Percentiles rank a stretch among this genome's conserved stretches.
phyloP scores from a whole-genome alignment of 176 grass and related monocot species.

The Tuctoria greenei region DNA sequence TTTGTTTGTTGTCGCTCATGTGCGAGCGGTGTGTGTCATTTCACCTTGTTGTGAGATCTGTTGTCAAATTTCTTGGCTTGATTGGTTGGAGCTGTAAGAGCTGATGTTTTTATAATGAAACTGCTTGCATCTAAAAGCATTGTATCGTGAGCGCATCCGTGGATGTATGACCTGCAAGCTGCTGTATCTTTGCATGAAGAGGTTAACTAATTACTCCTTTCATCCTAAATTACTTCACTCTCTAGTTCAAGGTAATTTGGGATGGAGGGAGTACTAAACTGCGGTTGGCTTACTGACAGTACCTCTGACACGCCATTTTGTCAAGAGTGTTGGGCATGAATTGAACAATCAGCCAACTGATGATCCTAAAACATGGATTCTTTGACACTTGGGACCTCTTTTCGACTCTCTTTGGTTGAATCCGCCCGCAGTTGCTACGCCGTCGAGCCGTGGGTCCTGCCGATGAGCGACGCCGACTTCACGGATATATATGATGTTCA shows the following conservation, averaged over 20 bases:
- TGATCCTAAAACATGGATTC: background rate
- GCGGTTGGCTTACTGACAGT: background rate
- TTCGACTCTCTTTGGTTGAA: background rate
- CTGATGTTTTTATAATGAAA: conserved; percentile 34
- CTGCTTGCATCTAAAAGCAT: background rate
- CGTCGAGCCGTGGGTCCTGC: too few species aligned
- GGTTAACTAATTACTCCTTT: too few species aligned
- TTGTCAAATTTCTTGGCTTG: conserved; percentile 39
- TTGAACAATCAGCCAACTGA: background rate
- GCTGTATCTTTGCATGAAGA: background rate
- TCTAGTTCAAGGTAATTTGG: too few species aligned
- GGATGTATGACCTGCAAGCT: background rate
- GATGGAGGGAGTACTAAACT: too few species aligned
- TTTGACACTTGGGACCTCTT: too few species aligned
- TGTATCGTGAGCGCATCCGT: background rate
- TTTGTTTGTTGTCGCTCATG: conserved; percentile 16
- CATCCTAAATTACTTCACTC: too few species aligned
- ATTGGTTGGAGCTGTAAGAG: conserved; percentile 35
- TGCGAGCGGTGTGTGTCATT: background rate
- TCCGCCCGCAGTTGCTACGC: too few species aligned
- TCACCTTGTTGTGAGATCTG: conserved; percentile 13
- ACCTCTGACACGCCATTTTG: background rate
- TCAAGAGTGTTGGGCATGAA: background rate
- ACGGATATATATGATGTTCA: background rate
- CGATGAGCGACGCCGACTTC: too few species aligned